Conservation (phyloP, 805 yeast species). For the Sugiyamaella floridensis region DNA sequence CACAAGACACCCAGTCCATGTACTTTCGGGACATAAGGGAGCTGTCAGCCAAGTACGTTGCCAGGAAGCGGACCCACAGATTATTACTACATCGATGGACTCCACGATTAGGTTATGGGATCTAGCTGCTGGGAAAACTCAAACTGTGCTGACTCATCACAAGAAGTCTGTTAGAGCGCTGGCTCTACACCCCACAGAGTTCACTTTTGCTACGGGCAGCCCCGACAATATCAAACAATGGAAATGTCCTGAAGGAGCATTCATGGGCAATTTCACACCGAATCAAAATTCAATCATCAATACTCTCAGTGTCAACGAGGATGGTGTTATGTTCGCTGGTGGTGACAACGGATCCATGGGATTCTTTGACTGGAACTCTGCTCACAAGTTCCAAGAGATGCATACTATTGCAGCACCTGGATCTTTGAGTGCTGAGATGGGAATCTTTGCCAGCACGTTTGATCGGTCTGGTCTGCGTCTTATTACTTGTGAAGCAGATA, state of each 20-base stretch:
- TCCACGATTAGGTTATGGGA: constrained; percentile 89
- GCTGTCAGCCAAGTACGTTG: constrained; percentile 65
- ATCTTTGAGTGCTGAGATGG: constrained; percentile 55
- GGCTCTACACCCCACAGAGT: constrained; percentile 58
- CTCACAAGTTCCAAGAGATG: constrained; percentile 51
- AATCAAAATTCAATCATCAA: constrained; percentile 52
- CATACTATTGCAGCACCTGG: constrained; percentile 61
- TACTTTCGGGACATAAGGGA: constrained; percentile 72
- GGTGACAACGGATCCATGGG: constrained; percentile 75
- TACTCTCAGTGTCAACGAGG: constrained; percentile 57
- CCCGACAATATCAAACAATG: constrained; percentile 79
- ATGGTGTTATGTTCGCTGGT: constrained; percentile 68
- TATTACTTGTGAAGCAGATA: constrained; percentile 87
- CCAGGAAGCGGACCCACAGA: constrained; percentile 75
- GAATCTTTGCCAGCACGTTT: constrained; percentile 64
- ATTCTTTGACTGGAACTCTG: constrained; percentile 72
- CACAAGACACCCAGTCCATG: constrained; percentile 65
- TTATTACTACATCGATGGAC: constrained; percentile 78
- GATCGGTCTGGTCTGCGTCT: constrained; percentile 76
- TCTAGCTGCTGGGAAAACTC: constrained; percentile 66
- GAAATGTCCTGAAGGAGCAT: constrained; percentile 70
- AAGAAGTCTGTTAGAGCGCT: constrained; percentile 72
- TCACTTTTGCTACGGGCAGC: constrained; percentile 73
- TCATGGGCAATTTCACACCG: constrained; percentile 51
- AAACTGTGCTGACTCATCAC: constrained; percentile 75